Evolutionary conservation across 306 rosid genomes (phyloP).

Genomic region (Rosa persica): DNA sequence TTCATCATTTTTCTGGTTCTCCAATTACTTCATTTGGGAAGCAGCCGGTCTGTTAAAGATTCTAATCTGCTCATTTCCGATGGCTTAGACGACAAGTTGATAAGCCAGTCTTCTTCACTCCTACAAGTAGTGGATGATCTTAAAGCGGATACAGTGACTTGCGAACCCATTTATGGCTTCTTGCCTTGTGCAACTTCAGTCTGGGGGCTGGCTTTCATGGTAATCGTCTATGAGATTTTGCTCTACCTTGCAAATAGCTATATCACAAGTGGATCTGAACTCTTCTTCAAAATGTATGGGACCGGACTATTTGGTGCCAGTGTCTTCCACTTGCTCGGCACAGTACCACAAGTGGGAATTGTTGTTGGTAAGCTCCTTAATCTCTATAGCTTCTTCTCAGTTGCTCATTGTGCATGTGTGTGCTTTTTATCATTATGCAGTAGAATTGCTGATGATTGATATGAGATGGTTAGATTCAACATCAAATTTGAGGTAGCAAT

Average conservation of each 20-base stretch:
- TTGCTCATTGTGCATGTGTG: background rate
- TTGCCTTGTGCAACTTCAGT: conserved; percentile 39
- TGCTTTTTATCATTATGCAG: background rate
- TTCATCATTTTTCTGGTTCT: conserved; percentile 12
- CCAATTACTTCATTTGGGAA: conserved; percentile 12
- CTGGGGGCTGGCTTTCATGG: conserved; percentile 35
- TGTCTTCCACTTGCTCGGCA: conserved; percentile 34
- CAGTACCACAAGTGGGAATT: conserved; percentile 32
- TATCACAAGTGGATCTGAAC: conserved; percentile 28
- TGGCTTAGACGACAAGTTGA: background rate
- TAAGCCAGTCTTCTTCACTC: background rate
- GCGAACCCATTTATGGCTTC: conserved; percentile 38
- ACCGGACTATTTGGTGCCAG: conserved; percentile 39
- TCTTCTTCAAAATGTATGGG: conserved; percentile 37
- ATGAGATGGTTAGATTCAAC: background rate
- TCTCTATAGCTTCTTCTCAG: background rate
- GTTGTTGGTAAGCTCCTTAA: conserved; percentile 29
- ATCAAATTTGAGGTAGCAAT: background rate
- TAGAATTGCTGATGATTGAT: background rate
- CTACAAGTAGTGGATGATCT: background rate
- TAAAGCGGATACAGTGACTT: conserved; percentile 31
- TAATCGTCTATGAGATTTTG: conserved; percentile 37
- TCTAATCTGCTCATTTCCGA: conserved; percentile 14
- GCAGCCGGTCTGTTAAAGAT: conserved; percentile 13
- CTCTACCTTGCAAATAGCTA: conserved; percentile 25